Base-by-base conservation (phyloP, 192 early-diverging fungal species). In the Podila horticola region DNA sequence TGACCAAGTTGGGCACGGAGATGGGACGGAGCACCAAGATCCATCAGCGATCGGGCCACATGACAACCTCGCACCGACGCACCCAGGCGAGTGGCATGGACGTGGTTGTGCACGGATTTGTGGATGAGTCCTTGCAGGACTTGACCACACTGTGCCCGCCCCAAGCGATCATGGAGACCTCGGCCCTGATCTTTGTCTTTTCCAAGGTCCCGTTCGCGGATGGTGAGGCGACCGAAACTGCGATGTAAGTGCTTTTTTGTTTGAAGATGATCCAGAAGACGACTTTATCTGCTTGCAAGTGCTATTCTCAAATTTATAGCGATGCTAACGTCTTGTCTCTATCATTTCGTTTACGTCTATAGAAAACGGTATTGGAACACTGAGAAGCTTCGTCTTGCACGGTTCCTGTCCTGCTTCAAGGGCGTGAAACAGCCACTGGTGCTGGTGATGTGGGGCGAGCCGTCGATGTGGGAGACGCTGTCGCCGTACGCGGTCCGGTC, bases 351-450 rank as follows among this genome's bases (percentile, higher is more conserved):
- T 41, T 5, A 3, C 19, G n/a, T 24, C 4, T 15, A 29, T 69
- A 81, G 77, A 52, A 60, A 62, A 8, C 51, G 52, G 13, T 81
- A 81, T 30, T 81, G 71, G 77, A 3, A 24, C 5, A 11, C 24
- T 7, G 77, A 81, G 34, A 59, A 60, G 20, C 50, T 33, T n/a
- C 71, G 77, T 11, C 63, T 81, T 28, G 62, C 73, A 12, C 66
- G 63, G 15, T 81, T 73, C 57, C 24, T 81, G 19, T 50, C 77
- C 1, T 81, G 77, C 24, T 81, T 81, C 60, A 71, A 66, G 9
- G 64, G 67, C n/a, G 71, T 81, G 8, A 72, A 81, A 49, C 77
- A 81, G 22, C 77, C 77, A 15, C 59, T 81, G 30, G 71, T 81
- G 9, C 67, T 81, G 30, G 64, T 81, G 6, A 45, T 81, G 28